phyloP scores from a whole-genome alignment of 345 rosid species.

The Erysimum cheiranthoides region DNA sequence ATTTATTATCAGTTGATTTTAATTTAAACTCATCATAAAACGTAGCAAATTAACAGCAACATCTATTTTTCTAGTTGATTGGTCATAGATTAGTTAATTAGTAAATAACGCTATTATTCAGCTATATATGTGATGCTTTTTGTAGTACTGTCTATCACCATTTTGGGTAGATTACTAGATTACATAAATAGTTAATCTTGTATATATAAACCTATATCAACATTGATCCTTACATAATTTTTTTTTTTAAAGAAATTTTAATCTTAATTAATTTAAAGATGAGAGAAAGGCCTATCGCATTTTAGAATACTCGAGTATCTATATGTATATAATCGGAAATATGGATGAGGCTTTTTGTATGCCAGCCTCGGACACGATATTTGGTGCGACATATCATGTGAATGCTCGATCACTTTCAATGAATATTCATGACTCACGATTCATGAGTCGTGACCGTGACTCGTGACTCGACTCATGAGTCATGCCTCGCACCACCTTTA shows the following conservation, averaged over 20 bases:
- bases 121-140: neutral
- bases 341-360: constrained; percentile 7
- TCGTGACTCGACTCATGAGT: constrained; percentile 40
- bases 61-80: neutral
- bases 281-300: neutral
- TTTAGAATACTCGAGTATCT: neutral
- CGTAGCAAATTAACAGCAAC: too few relatives aligned
- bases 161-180: neutral
- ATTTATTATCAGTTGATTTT: too few relatives aligned
- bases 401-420: constrained; percentile 21
- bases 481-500: constrained; percentile 41
- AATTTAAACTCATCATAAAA: too few relatives aligned
- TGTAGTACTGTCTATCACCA: neutral
- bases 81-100: neutral
- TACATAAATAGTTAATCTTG: neutral
- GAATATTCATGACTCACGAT: constrained; percentile 25
- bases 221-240: neutral
- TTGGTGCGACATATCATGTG: constrained; percentile 40
- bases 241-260: too few relatives aligned
- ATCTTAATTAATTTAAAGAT: neutral
- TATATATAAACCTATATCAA: neutral
- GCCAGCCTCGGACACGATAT: constrained; percentile 16
- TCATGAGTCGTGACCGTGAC: constrained; percentile 24
- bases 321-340: neutral
- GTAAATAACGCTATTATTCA: too few relatives aligned